phyloP scores from a whole-genome alignment of 352 stramenopile genomes.

The Pythium vanterpoolii region DNA sequence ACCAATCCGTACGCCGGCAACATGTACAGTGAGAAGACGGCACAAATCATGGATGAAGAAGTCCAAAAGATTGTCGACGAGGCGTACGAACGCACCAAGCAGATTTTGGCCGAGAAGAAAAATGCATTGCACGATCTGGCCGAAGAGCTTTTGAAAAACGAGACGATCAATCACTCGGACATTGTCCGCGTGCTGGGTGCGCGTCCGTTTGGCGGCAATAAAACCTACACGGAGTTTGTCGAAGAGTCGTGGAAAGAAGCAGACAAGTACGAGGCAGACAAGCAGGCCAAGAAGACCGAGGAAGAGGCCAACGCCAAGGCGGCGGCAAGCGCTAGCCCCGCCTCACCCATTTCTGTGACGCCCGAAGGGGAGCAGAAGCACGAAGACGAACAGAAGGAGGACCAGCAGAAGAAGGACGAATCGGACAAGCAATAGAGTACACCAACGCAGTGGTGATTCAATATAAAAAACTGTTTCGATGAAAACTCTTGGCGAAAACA shows the following conservation, averaged over 20 bases:
- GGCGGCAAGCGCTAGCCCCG: background rate
- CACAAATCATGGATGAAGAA: slow-evolving; percentile 98
- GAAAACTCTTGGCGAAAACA: background rate
- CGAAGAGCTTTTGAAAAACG: slow-evolving; percentile 95
- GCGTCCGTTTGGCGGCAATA: slow-evolving; percentile 92
- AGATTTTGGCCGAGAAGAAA: slow-evolving; percentile 94
- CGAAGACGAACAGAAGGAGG: slow-evolving; percentile 17
- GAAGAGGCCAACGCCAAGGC: slow-evolving; percentile 25
- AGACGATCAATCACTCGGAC: slow-evolving; percentile 99
- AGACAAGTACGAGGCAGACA: slow-evolving; percentile 77
- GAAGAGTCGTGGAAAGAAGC: slow-evolving; percentile 86
- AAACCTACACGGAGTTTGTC: slow-evolving; percentile 96
- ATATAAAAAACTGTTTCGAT: background rate
- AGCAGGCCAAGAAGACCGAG: slow-evolving; percentile 35
- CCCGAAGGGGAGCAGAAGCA: slow-evolving; percentile 14
- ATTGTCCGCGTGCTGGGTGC: slow-evolving; percentile 94
- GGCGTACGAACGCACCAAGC: slow-evolving; percentile 95
- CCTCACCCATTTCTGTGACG: background rate
- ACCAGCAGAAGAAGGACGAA: slow-evolving; percentile 15
- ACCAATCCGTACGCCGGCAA: slow-evolving; percentile 84
- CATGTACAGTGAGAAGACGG: slow-evolving; percentile 98
- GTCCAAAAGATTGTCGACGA: slow-evolving; percentile 96
- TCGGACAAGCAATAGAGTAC: slow-evolving; percentile 21
- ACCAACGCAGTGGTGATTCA: slow-evolving; percentile 9
- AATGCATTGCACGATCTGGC: slow-evolving; percentile 91